Conservation (phyloP, 441 rosid species). For the Gossypium lobatum region DNA sequence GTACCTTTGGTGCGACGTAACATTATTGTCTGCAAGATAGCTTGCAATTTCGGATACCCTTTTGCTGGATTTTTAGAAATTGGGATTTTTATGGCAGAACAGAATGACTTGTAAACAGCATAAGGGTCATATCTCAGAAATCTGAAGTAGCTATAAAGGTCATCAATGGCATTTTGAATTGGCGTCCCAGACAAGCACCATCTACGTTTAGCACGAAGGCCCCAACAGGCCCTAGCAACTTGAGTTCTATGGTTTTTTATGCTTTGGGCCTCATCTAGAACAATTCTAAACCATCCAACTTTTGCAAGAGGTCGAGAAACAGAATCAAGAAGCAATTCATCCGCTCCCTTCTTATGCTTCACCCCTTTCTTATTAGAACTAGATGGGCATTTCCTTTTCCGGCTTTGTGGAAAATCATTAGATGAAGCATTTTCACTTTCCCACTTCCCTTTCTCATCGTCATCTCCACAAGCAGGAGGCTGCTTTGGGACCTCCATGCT, state of each 20-base stretch:
- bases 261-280: constrained; percentile 93
- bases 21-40: constrained; percentile 82
- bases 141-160: constrained; percentile 90
- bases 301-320: constrained; percentile 73
- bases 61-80: constrained; percentile 47
- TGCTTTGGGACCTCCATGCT: constrained; percentile 95
- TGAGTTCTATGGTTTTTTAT: constrained; percentile 88
- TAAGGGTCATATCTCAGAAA: constrained; percentile 86
- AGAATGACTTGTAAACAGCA: constrained; percentile 53
- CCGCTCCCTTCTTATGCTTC: constrained; percentile 47
- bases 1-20: constrained; percentile 95
- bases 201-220: constrained; percentile 89
- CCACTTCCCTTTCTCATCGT: constrained; percentile 44
- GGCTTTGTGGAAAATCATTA: constrained; percentile 33
- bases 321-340: constrained; percentile 38
- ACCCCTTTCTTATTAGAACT: constrained; percentile 39
- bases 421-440: constrained; percentile 36
- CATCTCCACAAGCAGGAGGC: constrained; percentile 54
- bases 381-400: constrained; percentile 53
- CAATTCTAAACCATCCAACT: constrained; percentile 88
- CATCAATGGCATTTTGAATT: constrained; percentile 87
- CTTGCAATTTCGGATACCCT: constrained; percentile 76
- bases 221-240: constrained; percentile 96
- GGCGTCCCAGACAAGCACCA: constrained; percentile 99
- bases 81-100: constrained; percentile 55